Base-by-base conservation (phyloP, 2,329 filamentous ascomycete species). In the Xylaria sp. region DNA sequence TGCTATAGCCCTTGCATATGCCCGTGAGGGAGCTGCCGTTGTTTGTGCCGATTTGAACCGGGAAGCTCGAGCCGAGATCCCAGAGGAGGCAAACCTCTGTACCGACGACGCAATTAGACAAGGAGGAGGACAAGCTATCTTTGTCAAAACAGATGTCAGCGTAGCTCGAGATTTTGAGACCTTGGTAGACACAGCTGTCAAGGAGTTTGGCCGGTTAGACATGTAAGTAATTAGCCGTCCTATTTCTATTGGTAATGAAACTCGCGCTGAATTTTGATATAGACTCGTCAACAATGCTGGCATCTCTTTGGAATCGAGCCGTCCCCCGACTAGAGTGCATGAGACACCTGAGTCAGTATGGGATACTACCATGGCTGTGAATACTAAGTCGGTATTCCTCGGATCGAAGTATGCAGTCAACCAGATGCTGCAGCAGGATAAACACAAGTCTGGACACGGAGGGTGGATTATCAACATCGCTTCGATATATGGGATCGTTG, bases 381-480 rank as follows among this genome's bases (percentile, higher is more conserved):
- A 83, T 49, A 62, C 71, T 7, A 79, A 74, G 13, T 78, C 77
- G 0, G 76, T 81, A 2, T 82, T 81, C 56, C 71, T 82, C 3
- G 76, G 77, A 0, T 81, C 76, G 63, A 87, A 86, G 56, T 83
- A 82, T 67, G 81, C 81, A 1, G 74, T 78, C 1, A 62, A 66
- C 0, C 85, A 86, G 67, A 86, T 88, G 83, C 74, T 86, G 11
- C 75, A 76, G 6, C 86, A 88, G 67, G 75, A 80, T 0, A 78
- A 77, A 0, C 73, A 77, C 3, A 65, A 69, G 1, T 73, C 69
- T 2, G 81, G 82, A 17, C 79, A 83, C 51, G 68, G 82, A 27
- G 84, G 84, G 0, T 85, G 82, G 80, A 83, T 86, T 55, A 79
- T 86, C 47, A 86, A 85, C 59, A 80, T 82, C 0, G 78, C 82